phyloP scores from a whole-genome alignment of 2,329 filamentous ascomycete genomes.

The Hymenotorrendiella dingleyae region DNA sequence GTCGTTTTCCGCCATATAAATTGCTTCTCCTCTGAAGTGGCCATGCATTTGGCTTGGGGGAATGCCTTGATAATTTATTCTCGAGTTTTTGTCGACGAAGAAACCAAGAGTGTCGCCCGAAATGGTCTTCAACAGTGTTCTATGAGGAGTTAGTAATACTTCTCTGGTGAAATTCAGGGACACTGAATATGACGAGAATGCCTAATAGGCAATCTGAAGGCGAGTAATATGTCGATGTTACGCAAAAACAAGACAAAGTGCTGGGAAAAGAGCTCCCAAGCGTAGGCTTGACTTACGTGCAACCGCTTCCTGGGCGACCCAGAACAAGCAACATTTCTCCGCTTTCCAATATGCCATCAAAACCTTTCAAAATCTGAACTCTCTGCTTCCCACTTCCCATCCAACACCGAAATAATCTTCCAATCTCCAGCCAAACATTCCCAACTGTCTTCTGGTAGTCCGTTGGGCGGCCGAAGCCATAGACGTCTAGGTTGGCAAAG shows the following conservation, averaged over 20 bases:
- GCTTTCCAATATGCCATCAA: slow-evolving; percentile 54
- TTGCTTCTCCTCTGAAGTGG: slow-evolving; percentile 44
- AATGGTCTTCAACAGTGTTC: slow-evolving; percentile 56
- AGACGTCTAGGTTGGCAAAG: slow-evolving; percentile 20
- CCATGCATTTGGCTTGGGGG: slow-evolving; percentile 38
- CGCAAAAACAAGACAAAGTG: no score
- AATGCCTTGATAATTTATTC: slow-evolving; percentile 57
- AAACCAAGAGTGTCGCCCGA: slow-evolving; percentile 49
- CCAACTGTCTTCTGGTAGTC: slow-evolving; percentile 26
- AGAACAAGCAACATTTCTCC: slow-evolving; percentile 60
- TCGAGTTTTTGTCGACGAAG: slow-evolving; percentile 41
- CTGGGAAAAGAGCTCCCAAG: no score
- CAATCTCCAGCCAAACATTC: slow-evolving; percentile 39
- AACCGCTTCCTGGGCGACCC: slow-evolving; percentile 12
- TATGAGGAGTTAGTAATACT: no score
- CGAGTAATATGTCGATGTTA: no score
- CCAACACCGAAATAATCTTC: slow-evolving; percentile 39
- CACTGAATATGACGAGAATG: no score
- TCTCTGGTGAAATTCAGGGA: no score
- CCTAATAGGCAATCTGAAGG: no score
- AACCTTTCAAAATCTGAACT: slow-evolving; percentile 46
- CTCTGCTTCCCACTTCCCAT: slow-evolving; percentile 48
- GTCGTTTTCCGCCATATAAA: slow-evolving; percentile 59
- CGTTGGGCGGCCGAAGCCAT: slow-evolving; percentile 21
- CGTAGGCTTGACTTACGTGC: slow-evolving; percentile 54